Evolutionary conservation across 192 early-diverging fungal genomes (phyloP), one percentile per base, ranked within the genome.

Genomic region (Pilobolus umbonatus): DNA sequence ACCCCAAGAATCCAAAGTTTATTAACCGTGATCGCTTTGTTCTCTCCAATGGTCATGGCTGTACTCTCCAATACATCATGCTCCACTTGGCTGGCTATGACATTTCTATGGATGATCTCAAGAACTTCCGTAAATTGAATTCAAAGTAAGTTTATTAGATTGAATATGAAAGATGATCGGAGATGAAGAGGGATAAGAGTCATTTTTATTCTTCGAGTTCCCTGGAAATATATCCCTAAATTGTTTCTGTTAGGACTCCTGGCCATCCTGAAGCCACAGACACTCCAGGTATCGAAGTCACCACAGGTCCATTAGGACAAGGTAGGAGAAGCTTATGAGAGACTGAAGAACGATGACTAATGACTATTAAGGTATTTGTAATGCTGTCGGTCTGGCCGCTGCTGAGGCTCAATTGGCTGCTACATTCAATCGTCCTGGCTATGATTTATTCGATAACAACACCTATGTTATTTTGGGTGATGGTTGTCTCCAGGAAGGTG

Each of bases 401-500:
- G 94, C 88, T 34, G 85, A 91, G 73, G 85, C 84, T 21, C 89
- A 96, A 60, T 64, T 91, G 57, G 88, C 86, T 24, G 92, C 96
- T 32, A 88, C 79, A 15, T 99, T 95, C 80, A 98, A 98, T 76
- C 82, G 80, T 60, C 90, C 92, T 21, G 87, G 82, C 34, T 96
- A 79, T 80, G 78, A 80, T n/a, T 64, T 99, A 12, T 79, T 99
- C 50, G 78, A 89, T 69, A 94, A 94, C 81, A 69, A 86, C 58
- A 90, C 89, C 32, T 96, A 82, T 48, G 73, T 79, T 24, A 86
- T 99, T 57, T 60, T 81, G 21, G 96, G 96, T 49, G 96, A 99
- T 74, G 96, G 96, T 46, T 99, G 96, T 78, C 67, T 99, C 62
- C 96, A 99, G 77, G 96, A 99, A 76, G 96, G 96, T 81, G 88